phyloP scores from a whole-genome alignment of 2,329 filamentous ascomycete genomes.

The Periconia sp. region DNA sequence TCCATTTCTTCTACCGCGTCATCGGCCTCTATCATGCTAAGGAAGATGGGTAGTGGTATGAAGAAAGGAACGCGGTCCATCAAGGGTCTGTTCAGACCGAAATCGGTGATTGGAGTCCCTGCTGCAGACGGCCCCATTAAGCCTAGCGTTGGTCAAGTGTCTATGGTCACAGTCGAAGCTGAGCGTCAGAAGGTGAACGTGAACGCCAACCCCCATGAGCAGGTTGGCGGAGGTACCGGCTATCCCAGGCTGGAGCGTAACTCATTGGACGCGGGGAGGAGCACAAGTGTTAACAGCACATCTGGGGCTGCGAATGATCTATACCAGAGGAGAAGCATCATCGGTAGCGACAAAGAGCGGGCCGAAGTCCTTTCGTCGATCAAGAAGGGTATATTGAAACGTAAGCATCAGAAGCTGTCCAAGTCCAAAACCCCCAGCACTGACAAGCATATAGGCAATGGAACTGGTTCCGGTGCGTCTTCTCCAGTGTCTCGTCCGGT shows the following conservation, averaged over 20 bases:
- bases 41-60: conserved; percentile 99
- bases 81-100: conserved; percentile 91
- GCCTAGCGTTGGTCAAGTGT: conserved; percentile 79
- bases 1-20: conserved; percentile 89
- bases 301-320: conserved; percentile 45
- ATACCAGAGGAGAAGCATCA: conserved; percentile 76
- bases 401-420: conserved; percentile 52
- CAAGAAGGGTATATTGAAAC: conserved; percentile 93
- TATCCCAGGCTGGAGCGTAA: conserved; percentile 85
- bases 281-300: conserved; percentile 50
- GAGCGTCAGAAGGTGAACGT: conserved; percentile 84
- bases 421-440: background rate
- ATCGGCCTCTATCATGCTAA: conserved; percentile 88
- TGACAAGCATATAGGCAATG: conserved; percentile 40
- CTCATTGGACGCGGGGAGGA: conserved; percentile 66
- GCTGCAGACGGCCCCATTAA: conserved; percentile 68
- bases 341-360: conserved; percentile 85
- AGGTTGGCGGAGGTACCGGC: conserved; percentile 71
- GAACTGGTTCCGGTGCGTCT: conserved; percentile 64
- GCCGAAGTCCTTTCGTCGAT: conserved; percentile 90
- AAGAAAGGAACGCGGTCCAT: conserved; percentile 90
- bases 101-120: conserved; percentile 81
- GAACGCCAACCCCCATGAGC: conserved; percentile 67
- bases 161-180: conserved; percentile 94
- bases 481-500: conserved; percentile 67